Evolutionary conservation across 352 stramenopile species (phyloP).

Genomic region (Globisporangium mamillatum): DNA sequence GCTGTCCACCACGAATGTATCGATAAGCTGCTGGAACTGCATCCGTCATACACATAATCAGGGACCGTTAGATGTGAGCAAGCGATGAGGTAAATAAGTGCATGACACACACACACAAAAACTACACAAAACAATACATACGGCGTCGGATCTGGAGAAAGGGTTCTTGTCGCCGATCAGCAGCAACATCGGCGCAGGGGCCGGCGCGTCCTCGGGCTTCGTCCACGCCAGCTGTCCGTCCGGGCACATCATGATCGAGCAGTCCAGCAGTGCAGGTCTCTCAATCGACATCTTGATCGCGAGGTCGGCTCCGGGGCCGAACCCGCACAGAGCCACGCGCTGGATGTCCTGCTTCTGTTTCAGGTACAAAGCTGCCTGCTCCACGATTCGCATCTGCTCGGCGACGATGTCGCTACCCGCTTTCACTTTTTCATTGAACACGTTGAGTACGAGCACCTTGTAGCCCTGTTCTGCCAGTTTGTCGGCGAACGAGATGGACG

Average conservation of each 20-base stretch:
- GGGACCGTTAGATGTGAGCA: not conserved
- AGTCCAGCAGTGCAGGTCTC: slow-evolving; percentile 41
- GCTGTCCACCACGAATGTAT: slow-evolving; percentile 27
- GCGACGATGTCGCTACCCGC: slow-evolving; percentile 10
- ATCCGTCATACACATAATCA: not conserved
- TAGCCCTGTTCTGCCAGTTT: slow-evolving; percentile 87
- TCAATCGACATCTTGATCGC: slow-evolving; percentile 65
- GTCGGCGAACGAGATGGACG: slow-evolving; percentile 75
- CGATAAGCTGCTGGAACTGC: slow-evolving; percentile 55
- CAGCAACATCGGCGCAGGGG: slow-evolving; percentile 49
- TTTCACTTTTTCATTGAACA: slow-evolving; percentile 24
- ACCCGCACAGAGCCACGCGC: slow-evolving; percentile 63
- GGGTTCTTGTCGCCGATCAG: slow-evolving; percentile 64
- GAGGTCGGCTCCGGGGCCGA: slow-evolving; percentile 66
- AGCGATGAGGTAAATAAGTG: not conserved
- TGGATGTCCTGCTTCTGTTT: slow-evolving; percentile 73
- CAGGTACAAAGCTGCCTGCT: slow-evolving; percentile 55
- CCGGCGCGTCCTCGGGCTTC: slow-evolving; percentile 13
- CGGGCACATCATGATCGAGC: slow-evolving; percentile 68
- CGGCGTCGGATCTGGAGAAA: slow-evolving; percentile 58
- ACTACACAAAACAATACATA: slow-evolving; percentile 43
- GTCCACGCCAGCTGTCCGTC: slow-evolving; percentile 41
- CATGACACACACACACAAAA: not conserved
- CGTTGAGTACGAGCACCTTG: slow-evolving; percentile 76
- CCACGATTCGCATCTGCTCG: slow-evolving; percentile 31